Conservation (phyloP, 148 eudicot genomes). For the Diospyros lotus region DNA sequence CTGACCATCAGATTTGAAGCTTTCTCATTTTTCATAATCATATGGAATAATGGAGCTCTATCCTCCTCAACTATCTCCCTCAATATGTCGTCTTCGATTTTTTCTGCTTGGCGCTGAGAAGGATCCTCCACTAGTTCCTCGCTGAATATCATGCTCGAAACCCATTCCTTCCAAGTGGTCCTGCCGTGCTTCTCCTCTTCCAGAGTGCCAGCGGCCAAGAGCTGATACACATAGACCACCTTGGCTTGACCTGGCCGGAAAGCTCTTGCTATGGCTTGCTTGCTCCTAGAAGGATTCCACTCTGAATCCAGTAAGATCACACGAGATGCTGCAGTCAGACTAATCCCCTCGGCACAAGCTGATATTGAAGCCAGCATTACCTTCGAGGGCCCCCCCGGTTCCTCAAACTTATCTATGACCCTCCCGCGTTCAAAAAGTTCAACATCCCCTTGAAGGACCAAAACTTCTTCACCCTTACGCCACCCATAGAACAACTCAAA, state of each 20-base stretch:
- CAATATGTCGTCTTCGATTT: constrained; percentile 80
- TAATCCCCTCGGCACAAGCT: constrained; percentile 92
- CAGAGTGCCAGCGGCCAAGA: constrained; percentile 69
- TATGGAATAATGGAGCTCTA: constrained; percentile 73
- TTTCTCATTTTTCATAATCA: constrained; percentile 88
- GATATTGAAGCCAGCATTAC: constrained; percentile 88
- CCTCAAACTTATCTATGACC: constrained; percentile 91
- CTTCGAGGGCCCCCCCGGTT: constrained; percentile 75
- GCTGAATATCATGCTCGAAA: constrained; percentile 93
- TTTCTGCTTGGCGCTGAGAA: constrained; percentile 88
- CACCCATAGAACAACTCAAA: constrained; percentile 70
- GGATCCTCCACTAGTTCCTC: constrained; percentile 91
- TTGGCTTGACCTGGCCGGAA: constrained; percentile 93
- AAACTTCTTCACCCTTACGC: constrained; percentile 80
- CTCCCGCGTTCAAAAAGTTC: constrained; percentile 91
- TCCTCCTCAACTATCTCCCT: constrained; percentile 94
- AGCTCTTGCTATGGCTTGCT: constrained; percentile 95
- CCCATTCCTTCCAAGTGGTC: constrained; percentile 98
- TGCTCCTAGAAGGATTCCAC: constrained; percentile 97
- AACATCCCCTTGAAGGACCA: constrained; percentile 83
- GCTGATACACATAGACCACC: constrained; percentile 87
- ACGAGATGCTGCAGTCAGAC: constrained; percentile 94
- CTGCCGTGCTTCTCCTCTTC: constrained; percentile 84
- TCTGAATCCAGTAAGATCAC: constrained; percentile 89
- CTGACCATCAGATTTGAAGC: constrained; percentile 42